Base-by-base conservation (phyloP, 148 eudicot species). In the Rhododendron vialii region DNA sequence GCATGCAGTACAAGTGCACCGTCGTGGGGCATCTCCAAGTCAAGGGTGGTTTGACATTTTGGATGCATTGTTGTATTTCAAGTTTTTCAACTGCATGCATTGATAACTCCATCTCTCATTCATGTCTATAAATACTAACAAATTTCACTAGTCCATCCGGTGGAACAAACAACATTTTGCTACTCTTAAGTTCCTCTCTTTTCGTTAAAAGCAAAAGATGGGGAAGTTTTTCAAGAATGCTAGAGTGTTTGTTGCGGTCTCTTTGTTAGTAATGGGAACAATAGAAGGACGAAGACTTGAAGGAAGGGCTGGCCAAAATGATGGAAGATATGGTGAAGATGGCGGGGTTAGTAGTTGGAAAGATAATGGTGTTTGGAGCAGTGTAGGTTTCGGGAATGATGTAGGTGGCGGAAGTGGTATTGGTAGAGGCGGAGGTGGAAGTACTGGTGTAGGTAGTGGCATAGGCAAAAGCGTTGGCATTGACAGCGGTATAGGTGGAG, bases 261-360 rank as follows among this genome's bases (percentile, higher is more conserved):
- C 36, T 76, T 86, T 35, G 9, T 14, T 33, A 84, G 81, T 3
- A 76, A 77, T 83, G 87, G 90, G 4, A 1, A 35, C 53, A 87
- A 84, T 0, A 83, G 88, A 33, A 82, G 88, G 83, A 53, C 83
- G 83, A 53, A 30, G 83, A 53, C 59, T 77, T 38, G 3, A 53
- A 47, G 65, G 38, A 65, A 73, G 30, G 35, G 36, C 45, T 24
- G 86, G 86, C 15, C 69, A n/a, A n/a, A 63, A 9, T 4, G 14
- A 63, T 11, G 28, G 71, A 63, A 63, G 3, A 12, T 65, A 43
- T 14, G 89, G 86, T 17, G 36, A 18, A 63, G 87, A 85, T 35
- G 83, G 85, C 22, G 86, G 85, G 1, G 14, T 36, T 57, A 87
- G 87, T 5, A 82, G 84, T 14, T 86, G 88, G 14, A 38, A 20